Evolutionary conservation across 495 filamentous ascomycete genomes (phyloP).

Genomic region (Aspergillus cristatus): DNA sequence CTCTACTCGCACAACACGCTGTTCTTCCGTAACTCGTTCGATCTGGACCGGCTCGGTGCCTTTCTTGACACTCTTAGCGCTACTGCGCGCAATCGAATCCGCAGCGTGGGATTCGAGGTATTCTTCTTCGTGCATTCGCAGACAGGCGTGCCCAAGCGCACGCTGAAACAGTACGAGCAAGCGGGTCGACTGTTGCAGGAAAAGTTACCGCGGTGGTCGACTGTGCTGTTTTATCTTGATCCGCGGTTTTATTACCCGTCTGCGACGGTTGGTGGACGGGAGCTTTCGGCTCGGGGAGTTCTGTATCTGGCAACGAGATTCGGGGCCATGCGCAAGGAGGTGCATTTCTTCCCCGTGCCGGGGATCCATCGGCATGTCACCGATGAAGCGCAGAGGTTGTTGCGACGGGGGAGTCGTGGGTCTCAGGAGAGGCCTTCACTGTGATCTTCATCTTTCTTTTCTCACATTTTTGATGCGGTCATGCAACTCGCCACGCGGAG

Average conservation of each 20-base stretch:
- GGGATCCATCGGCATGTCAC: constrained; percentile 15
- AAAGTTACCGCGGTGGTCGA: constrained; percentile 20
- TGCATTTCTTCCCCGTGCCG: constrained; percentile 26
- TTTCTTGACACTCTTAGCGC: constrained; percentile 31
- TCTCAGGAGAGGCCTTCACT: constrained; percentile 6
- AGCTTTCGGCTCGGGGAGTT: constrained; percentile 24
- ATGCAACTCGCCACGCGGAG: no score
- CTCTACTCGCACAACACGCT: constrained; percentile 33
- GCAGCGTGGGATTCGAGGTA: constrained; percentile 33
- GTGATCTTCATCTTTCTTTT: background rate
- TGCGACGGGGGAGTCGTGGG: constrained; percentile 10
- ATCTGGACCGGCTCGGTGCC: constrained; percentile 22
- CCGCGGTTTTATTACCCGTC: constrained; percentile 30
- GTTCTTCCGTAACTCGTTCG: constrained; percentile 34
- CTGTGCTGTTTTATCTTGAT: constrained; percentile 28
- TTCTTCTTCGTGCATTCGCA: constrained; percentile 34
- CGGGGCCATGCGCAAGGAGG: constrained; percentile 15
- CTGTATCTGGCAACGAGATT: constrained; percentile 24
- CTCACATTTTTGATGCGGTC: background rate
- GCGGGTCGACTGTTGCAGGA: constrained; percentile 15
- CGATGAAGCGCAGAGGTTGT: constrained; percentile 17
- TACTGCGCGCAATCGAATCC: constrained; percentile 24
- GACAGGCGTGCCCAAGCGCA: constrained; percentile 27
- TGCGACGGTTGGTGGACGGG: constrained; percentile 17
- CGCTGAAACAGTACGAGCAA: constrained; percentile 22